Evolutionary conservation across 2,329 filamentous ascomycete species (phyloP).

Genomic region (Cladosporium sp.): DNA sequence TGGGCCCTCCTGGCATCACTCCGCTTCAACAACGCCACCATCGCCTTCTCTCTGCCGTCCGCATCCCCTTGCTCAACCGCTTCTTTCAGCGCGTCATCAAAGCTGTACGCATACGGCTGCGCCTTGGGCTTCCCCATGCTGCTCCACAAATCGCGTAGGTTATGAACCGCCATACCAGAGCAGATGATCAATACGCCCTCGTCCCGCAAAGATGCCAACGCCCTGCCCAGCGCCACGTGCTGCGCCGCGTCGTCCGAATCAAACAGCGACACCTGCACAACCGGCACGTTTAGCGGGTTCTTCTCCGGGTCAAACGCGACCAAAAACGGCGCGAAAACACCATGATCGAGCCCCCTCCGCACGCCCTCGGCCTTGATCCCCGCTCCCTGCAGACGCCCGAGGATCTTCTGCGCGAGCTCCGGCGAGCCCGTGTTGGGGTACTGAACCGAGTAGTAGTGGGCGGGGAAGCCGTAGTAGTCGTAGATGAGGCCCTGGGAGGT

Average conservation of each 20-base stretch:
- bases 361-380: conserved; percentile 57
- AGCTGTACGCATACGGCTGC: conserved; percentile 30
- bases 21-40: conserved; percentile 31
- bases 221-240: conserved; percentile 63
- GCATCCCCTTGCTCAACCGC: conserved; percentile 26
- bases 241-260: conserved; percentile 56
- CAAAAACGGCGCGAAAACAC: conserved; percentile 66
- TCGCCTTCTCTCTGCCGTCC: conserved; percentile 27
- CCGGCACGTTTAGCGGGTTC: conserved; percentile 44
- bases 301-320: conserved; percentile 42
- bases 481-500: conserved; percentile 63
- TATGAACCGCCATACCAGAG: conserved; percentile 62
- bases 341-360: conserved; percentile 65
- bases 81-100: conserved; percentile 30
- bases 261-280: conserved; percentile 69
- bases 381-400: conserved; percentile 48
- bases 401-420: conserved; percentile 53
- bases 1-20: conserved; percentile 56
- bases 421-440: conserved; percentile 60
- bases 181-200: conserved; percentile 63
- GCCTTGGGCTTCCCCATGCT: conserved; percentile 18
- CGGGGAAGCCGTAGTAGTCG: conserved; percentile 68
- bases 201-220: conserved; percentile 59
- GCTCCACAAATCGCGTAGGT: conserved; percentile 29
- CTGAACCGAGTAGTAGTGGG: conserved; percentile 60